Base-by-base conservation (phyloP, 2,329 filamentous ascomycete genomes). In the Paramyrothecium sp. region DNA sequence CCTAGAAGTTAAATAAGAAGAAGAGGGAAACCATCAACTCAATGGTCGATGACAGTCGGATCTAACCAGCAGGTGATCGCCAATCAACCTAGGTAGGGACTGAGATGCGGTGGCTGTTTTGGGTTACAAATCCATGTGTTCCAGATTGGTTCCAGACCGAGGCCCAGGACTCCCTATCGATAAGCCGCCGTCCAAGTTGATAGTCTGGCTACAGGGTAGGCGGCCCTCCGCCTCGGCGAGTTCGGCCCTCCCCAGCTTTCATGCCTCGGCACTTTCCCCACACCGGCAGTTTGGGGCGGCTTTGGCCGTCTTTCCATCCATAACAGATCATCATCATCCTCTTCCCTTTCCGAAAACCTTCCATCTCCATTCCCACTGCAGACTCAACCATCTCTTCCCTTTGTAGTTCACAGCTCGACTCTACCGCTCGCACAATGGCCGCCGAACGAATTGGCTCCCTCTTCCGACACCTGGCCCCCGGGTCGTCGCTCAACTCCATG, bases 391-490 rank as follows among this genome's bases (percentile, higher is more conserved):
- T 57, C 44, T 44, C 52, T 50, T 44, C 44, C 16, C 33, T 50
- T 19, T 20, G 20, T 46, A 49, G 38, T 7, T 12, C 38, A 44
- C 38, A 30, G 26, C 26, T 30, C 26, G 26, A 19, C 38, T 44
- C 38, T 44, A 44, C n/a, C 38, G 13, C n/a, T 56, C 53, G 59
- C 73, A 81, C 65, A 67, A 95, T 94, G 91, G 89, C 91, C 65
- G 84, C 88, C 61, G 91, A 97, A 81, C 87, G 93, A 76, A 87
- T 98, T 66, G 89, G 86, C 69, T 93, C 90, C 64, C 90, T 98
- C 69, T 83, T 97, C 68, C 92, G 89, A 78, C 93, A 98, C 75
- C 82, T 97, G 71, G 82, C 89, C 58, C 90, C 91, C 53, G 85
- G 84, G 65, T 87, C 87, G 67, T 87, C 86, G 52, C 75, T 97